phyloP scores from a whole-genome alignment of 1,284 basidiomycete species.

The Fomitopsis schrenkii region DNA sequence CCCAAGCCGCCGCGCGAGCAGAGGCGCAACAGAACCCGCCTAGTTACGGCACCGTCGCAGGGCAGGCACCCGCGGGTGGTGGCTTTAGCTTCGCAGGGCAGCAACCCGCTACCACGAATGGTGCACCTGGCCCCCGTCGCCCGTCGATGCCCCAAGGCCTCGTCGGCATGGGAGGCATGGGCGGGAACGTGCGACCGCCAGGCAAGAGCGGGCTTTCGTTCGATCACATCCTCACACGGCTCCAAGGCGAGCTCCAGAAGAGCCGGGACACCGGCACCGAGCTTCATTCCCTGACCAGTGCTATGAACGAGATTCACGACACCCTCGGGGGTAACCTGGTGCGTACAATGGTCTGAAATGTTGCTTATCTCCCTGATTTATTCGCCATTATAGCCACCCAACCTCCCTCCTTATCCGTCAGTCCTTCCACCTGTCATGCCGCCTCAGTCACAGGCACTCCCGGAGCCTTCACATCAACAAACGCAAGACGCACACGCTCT shows the following conservation, averaged over 20 bases:
- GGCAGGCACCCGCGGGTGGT: conserved; percentile 34
- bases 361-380: not conserved
- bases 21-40: conserved; percentile 51
- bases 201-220: conserved; percentile 79
- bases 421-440: conserved; percentile 63
- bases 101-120: conserved; percentile 29
- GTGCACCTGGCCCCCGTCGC: conserved; percentile 41
- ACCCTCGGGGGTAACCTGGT: conserved; percentile 84
- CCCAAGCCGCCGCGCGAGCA: conserved; percentile 60
- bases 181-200: conserved; percentile 61
- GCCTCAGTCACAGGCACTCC: conserved; percentile 40
- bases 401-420: conserved; percentile 55
- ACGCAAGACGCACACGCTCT: conserved; percentile 33
- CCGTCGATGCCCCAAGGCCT: conserved; percentile 57
- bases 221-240: conserved; percentile 76
- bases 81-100: conserved; percentile 38
- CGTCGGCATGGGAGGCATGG: conserved; percentile 71
- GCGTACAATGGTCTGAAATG: conserved; percentile 26
- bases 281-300: conserved; percentile 73
- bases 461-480: conserved; percentile 12
- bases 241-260: conserved; percentile 90
- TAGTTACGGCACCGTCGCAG: conserved; percentile 21
- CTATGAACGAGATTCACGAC: conserved; percentile 91
- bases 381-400: conserved; percentile 42
- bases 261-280: conserved; percentile 93